Percentiles rank a stretch among this genome's conserved stretches.
Evolutionary conservation across 1,284 basidiomycete genomes (phyloP).

Genomic region (Phylloporus sp.): DNA sequence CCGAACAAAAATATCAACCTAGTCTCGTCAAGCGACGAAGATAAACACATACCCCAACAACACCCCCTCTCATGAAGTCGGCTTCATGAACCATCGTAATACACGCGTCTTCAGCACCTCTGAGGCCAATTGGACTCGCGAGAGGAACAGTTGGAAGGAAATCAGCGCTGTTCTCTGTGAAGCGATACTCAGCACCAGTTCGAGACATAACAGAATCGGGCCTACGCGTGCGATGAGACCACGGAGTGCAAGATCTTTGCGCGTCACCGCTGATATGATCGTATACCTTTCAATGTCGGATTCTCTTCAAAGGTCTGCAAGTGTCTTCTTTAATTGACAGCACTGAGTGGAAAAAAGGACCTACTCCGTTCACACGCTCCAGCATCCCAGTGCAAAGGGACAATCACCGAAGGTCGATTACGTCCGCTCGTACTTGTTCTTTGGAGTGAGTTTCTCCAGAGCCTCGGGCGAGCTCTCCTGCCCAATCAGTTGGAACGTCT

Average conservation of each 20-base stretch:
- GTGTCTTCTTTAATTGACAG: constrained; percentile 3
- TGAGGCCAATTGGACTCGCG: constrained; percentile 82
- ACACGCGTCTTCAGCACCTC: constrained; percentile 84
- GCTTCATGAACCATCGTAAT: constrained; percentile 87
- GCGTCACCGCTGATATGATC: constrained; percentile 89
- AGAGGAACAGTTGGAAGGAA: constrained; percentile 91
- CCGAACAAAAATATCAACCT: constrained; percentile 4
- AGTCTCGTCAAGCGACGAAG: not conserved
- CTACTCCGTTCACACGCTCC: constrained; percentile 88
- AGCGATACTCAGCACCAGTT: not conserved
- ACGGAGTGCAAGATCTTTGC: constrained; percentile 84
- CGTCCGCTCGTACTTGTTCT: constrained; percentile 66
- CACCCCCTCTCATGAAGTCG: constrained; percentile 70
- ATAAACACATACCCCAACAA: constrained; percentile 51
- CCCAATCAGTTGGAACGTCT: constrained; percentile 90
- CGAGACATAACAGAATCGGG: not conserved
- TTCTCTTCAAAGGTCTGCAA: constrained; percentile 89
- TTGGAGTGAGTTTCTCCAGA: constrained; percentile 70
- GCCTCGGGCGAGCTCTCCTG: constrained; percentile 82
- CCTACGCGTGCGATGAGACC: constrained; percentile 85
- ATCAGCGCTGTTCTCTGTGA: constrained; percentile 85
- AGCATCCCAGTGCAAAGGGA: constrained; percentile 90
- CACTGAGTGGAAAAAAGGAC: constrained; percentile 35
- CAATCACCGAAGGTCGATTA: constrained; percentile 86
- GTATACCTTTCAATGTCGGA: constrained; percentile 89